Conservation (phyloP, 768 basidiomycete genomes). For the Calvatia gigantea region DNA sequence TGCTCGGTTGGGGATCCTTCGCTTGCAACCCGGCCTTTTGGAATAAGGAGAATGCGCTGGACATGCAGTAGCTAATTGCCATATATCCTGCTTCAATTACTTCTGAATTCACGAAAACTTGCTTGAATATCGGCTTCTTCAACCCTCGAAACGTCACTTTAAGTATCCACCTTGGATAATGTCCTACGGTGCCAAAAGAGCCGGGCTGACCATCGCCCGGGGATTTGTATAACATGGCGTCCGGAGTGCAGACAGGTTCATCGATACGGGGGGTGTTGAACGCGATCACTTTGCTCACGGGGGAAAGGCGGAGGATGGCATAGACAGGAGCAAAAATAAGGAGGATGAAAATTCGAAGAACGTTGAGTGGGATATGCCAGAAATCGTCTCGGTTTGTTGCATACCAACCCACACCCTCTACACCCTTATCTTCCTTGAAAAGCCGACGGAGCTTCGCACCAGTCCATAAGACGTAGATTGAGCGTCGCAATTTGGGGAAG, state of each 20-base stretch:
- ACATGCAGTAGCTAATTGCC: neutral
- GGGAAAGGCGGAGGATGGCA: neutral
- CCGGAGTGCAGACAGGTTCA: neutral
- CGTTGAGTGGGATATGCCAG: neutral
- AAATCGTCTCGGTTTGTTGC: neutral
- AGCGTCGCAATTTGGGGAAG: neutral
- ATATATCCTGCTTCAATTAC: neutral
- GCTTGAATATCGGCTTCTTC: neutral
- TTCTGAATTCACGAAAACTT: neutral
- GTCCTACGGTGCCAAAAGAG: neutral
- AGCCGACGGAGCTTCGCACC: neutral
- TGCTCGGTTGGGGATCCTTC: neutral
- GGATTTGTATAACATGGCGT: neutral
- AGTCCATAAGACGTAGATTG: neutral
- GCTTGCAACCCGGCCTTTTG: neutral
- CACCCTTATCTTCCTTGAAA: neutral
- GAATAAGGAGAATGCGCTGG: neutral
- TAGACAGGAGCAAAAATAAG: neutral
- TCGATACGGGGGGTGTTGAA: neutral
- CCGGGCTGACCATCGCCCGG: neutral
- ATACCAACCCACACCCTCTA: neutral
- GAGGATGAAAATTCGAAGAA: neutral
- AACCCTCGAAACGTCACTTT: neutral
- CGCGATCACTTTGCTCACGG: neutral
- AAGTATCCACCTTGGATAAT: neutral